Evolutionary conservation across 2,329 filamentous ascomycete species (phyloP).

Genomic region (Sarocladium strictum): DNA sequence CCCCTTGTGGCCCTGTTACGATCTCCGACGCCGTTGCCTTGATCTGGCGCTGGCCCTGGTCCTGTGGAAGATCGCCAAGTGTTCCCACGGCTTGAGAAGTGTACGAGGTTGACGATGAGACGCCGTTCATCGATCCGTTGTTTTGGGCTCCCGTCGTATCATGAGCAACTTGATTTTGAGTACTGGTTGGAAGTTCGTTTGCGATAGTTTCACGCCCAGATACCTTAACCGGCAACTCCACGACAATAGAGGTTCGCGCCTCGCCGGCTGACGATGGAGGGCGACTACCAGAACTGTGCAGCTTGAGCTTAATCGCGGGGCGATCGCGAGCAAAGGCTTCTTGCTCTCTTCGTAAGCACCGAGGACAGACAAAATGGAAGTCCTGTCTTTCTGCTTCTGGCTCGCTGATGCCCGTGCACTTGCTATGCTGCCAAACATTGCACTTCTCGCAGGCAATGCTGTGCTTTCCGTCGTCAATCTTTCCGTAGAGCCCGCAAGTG

Average conservation of each 20-base stretch:
- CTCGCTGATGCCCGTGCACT: conserved; percentile 76
- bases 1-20: no score
- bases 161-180: neutral
- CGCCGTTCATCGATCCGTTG: neutral
- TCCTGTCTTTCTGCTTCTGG: conserved; percentile 75
- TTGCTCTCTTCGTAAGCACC: conserved; percentile 68
- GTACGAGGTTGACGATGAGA: neutral
- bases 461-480: conserved; percentile 90
- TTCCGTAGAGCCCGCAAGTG: conserved; percentile 81
- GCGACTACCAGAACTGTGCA: conserved; percentile 20
- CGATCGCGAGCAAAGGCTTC: conserved; percentile 47
- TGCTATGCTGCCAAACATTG: conserved; percentile 95
- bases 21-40: no score
- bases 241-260: neutral
- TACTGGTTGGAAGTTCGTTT: neutral
- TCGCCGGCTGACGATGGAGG: neutral
- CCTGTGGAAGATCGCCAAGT: no score
- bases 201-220: neutral
- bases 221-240: conserved; percentile 3
- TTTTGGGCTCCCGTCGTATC: neutral
- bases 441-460: conserved; percentile 92
- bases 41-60: no score
- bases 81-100: neutral
- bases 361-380: conserved; percentile 79
- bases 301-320: conserved; percentile 49